A percentile compares a stretch with the other conserved stretches of the same genome.
These are phyloP conservation scores for Chiua sp. DNA, from an alignment of 1,284 basidiomycete species.

Conservation along the genomic window DNA sequence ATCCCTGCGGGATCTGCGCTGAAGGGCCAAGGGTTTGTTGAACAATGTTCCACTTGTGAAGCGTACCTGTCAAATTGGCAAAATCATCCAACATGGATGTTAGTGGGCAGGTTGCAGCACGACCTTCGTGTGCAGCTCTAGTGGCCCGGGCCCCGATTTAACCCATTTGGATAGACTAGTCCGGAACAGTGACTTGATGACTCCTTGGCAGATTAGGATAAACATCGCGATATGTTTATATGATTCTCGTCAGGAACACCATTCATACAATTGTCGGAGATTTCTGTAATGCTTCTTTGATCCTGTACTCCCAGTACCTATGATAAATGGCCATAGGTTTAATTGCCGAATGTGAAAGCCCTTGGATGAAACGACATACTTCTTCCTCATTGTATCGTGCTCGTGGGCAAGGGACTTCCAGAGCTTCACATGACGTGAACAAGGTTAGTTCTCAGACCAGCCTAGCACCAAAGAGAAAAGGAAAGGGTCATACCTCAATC, in stretches of 20 bases:
- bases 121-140: conserved; percentile 23
- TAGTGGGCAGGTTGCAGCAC: conserved; percentile 27
- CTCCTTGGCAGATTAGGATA: neutral
- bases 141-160: neutral
- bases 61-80: conserved; percentile 73
- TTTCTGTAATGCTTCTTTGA: conserved; percentile 45
- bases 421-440: conserved; percentile 46
- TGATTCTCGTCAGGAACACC: conserved; percentile 9
- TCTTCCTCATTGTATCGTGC: conserved; percentile 80
- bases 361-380: conserved; percentile 49
- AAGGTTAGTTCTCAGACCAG: conserved; percentile 16
- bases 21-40: conserved; percentile 68
- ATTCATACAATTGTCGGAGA: conserved; percentile 25
- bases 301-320: conserved; percentile 54
- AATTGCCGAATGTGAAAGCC: conserved; percentile 29
- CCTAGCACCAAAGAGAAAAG: neutral
- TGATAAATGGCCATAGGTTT: conserved; percentile 24
- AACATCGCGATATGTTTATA: conserved; percentile 3
- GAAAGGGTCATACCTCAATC: conserved; percentile 27
- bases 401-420: conserved; percentile 75
- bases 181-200: neutral
- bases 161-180: neutral
- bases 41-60: conserved; percentile 74
- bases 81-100: conserved; percentile 62
- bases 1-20: conserved; percentile 77